phyloP scores from a whole-genome alignment of 495 filamentous ascomycete genomes.

The Margaritispora aquatica region DNA sequence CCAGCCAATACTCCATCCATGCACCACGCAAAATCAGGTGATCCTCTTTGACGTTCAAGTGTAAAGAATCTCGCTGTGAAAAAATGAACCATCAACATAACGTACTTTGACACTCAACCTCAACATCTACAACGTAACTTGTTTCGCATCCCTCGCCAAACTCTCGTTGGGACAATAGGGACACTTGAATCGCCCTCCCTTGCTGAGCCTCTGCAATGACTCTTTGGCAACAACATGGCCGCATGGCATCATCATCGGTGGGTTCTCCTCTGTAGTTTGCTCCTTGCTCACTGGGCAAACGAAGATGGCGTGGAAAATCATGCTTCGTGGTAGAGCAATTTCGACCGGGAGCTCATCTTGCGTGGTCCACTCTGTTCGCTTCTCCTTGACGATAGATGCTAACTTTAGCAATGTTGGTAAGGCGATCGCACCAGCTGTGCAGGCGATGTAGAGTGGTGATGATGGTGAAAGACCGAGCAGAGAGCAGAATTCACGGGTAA shows the following conservation, averaged over 20 bases:
- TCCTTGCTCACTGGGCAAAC: slow-evolving; percentile 96
- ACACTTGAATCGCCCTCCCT: slow-evolving; percentile 78
- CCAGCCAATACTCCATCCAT: background rate
- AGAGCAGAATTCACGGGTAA: slow-evolving; percentile 93
- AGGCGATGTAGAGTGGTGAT: slow-evolving; percentile 84
- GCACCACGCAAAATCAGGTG: background rate
- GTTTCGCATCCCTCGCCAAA: slow-evolving; percentile 63
- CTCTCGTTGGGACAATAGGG: slow-evolving; percentile 93
- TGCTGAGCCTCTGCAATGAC: slow-evolving; percentile 67
- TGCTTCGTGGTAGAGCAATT: slow-evolving; percentile 77
- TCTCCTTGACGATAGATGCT: slow-evolving; percentile 73
- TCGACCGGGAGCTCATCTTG: slow-evolving; percentile 88
- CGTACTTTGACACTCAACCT: background rate
- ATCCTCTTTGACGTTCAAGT: too few species aligned
- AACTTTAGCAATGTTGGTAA: slow-evolving; percentile 80
- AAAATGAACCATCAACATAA: too few species aligned
- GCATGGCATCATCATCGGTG: slow-evolving; percentile 96
- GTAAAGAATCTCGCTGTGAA: too few species aligned
- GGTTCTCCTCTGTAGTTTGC: slow-evolving; percentile 87
- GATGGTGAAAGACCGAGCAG: slow-evolving; percentile 81
- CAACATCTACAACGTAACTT: slow-evolving; percentile 52
- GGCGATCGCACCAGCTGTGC: slow-evolving; percentile 86
- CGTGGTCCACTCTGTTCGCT: slow-evolving; percentile 91
- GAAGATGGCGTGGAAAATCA: slow-evolving; percentile 94
- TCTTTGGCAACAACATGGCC: slow-evolving; percentile 91